Conservation (phyloP, 306 rosid species). For the Begonia peltatifolia region DNA sequence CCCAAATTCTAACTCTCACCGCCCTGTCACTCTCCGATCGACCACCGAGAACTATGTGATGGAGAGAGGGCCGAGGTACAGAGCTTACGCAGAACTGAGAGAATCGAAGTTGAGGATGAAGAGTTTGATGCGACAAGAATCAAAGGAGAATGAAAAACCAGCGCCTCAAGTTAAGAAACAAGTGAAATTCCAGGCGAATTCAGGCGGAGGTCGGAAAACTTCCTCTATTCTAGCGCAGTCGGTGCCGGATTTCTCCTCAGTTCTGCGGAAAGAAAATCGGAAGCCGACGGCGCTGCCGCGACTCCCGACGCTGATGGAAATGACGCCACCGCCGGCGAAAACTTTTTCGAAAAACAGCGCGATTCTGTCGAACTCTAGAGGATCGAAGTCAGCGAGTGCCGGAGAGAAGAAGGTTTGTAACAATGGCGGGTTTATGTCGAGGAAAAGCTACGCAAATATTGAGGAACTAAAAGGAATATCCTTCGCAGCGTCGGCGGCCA, state of each 20-base stretch:
- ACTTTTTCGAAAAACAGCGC: constrained; percentile 23
- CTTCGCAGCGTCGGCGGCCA: constrained; percentile 38
- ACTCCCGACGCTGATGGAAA: constrained; percentile 32
- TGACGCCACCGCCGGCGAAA: constrained; percentile 72
- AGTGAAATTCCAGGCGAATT: constrained; percentile 31
- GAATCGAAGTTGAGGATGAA: constrained; percentile 44
- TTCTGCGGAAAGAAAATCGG: constrained; percentile 63
- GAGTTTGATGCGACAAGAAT: constrained; percentile 12
- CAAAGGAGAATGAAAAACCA: constrained; percentile 12
- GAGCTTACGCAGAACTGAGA: constrained; percentile 50
- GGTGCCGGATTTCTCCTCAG: constrained; percentile 79
- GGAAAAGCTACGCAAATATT: constrained; percentile 71
- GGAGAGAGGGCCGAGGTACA: constrained; percentile 76
- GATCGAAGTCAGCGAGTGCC: constrained; percentile 61
- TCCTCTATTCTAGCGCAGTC: constrained; percentile 61
- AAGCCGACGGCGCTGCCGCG: constrained; percentile 24
- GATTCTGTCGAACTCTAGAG: constrained; percentile 40
- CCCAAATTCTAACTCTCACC: constrained; percentile 25
- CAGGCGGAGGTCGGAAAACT: constrained; percentile 16
- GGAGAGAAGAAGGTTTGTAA: constrained; percentile 43
- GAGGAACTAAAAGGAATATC: constrained; percentile 60
- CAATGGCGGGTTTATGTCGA: constrained; percentile 28
- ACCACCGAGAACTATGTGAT: constrained; percentile 26
- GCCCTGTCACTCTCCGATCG: constrained; percentile 29
- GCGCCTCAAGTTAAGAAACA: constrained; percentile 51